These are phyloP conservation scores for Chaetomidium leptoderma DNA, from an alignment of 495 filamentous ascomycete species.

Conservation along the genomic window DNA sequence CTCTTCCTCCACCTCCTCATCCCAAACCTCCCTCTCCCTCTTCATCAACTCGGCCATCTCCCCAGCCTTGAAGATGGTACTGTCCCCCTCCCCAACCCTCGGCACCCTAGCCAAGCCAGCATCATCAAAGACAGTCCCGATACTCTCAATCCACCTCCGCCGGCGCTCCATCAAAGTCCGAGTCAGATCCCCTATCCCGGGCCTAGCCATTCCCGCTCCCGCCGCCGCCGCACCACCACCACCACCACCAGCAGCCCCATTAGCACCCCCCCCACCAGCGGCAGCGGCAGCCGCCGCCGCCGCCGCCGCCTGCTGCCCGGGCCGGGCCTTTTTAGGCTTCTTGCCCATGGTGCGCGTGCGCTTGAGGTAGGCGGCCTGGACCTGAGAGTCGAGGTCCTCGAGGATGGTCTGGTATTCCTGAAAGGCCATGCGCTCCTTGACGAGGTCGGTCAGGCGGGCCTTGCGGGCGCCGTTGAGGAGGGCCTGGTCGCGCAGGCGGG, in stretches of 20 bases:
- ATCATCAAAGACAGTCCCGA: slow-evolving; percentile 80
- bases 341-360: slow-evolving; percentile 91
- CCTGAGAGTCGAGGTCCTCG: slow-evolving; percentile 92
- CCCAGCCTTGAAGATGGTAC: slow-evolving; percentile 59
- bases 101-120: slow-evolving; percentile 52
- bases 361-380: slow-evolving; percentile 92
- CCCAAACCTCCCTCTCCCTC: slow-evolving; percentile 71
- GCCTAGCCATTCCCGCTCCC: slow-evolving; percentile 57
- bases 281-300: slow-evolving; percentile 49
- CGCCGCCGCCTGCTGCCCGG: slow-evolving; percentile 63
- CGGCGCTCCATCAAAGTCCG: slow-evolving; percentile 85
- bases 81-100: slow-evolving; percentile 36
- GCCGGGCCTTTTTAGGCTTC: slow-evolving; percentile 83
- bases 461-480: slow-evolving; percentile 88
- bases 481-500: slow-evolving; percentile 71
- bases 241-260: background rate
- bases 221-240: background rate
- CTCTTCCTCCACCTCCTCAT: slow-evolving; percentile 59
- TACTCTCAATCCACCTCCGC: slow-evolving; percentile 78
- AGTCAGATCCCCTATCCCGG: slow-evolving; percentile 87
- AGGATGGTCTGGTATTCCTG: slow-evolving; percentile 96
- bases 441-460: slow-evolving; percentile 73
- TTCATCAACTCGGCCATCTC: slow-evolving; percentile 54
- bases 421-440: slow-evolving; percentile 85
- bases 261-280: slow-evolving; percentile 34